Base-by-base conservation (phyloP, 345 rosid species). In the Citrus reticulata region DNA sequence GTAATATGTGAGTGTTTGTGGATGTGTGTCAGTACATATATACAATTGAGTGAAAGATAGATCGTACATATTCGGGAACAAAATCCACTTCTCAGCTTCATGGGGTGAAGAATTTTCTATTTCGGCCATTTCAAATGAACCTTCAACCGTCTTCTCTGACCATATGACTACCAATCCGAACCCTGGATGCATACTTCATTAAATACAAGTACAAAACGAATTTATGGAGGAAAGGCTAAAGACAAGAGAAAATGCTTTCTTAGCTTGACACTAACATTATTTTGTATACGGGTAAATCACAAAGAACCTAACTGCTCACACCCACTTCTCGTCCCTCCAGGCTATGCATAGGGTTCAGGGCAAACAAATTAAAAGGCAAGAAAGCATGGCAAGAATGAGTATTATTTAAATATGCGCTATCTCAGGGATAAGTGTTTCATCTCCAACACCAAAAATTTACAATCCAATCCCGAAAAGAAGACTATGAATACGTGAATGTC, bases 81-180 rank as follows among this genome's bases (percentile, higher is more conserved):
- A 67, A 74, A 70, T 86, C 99, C 98, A 94, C 80, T 86, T 91
- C 84, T 91, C 89, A 77, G 99, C 99, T 27, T 94, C 99, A 82
- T 91, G 93, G 81, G 98, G 95, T 57, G 97, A 89, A 70, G 88
- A 84, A 87, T 94, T 96, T 89, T 96, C 99, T 76, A 94, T 77
- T 81, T 94, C 99, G 76, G 93, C 99, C 99, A 96, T 94, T 85
- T 96, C 98, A 73, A 87, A 88, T 35, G 97, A 91, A 84, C 87
- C 92, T 80, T 96, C 94, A 30, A 96, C 89, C 61, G 87, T 81
- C 88, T 76, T 91, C 82, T 93, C 94, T 5, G 89, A 81, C 97
- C 97, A 93, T 77, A 85, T 83, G 84, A 88, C 86, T 76, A 88
- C 84, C 82, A 96, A 87, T 80, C 90, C 89, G 78, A 90, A 85